These are phyloP conservation scores for Osmanthus fragrans DNA, from an alignment of 257 asterid genomes.

Conservation along the genomic window DNA sequence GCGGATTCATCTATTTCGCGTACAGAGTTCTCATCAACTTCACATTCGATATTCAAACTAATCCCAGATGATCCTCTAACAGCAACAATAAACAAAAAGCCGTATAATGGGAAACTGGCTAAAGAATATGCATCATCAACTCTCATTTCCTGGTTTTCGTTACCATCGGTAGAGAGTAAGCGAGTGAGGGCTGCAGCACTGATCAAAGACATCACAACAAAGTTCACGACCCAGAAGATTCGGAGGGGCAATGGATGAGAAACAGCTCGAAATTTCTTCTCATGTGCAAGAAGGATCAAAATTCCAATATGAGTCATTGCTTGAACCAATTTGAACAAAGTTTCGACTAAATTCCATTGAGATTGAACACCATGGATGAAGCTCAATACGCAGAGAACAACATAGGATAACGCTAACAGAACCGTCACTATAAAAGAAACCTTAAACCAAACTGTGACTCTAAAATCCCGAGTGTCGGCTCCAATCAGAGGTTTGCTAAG, in stretches of 20 bases:
- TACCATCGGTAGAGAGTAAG: constrained; percentile 17
- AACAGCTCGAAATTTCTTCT: constrained; percentile 44
- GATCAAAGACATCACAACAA: constrained; percentile 21
- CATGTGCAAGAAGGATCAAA: constrained; percentile 43
- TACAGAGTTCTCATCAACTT: constrained; percentile 10
- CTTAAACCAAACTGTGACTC: constrained; percentile 41
- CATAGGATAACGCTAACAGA: constrained; percentile 42
- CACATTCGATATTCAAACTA: constrained; percentile 2
- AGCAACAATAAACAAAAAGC: constrained; percentile 39
- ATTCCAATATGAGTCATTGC: constrained; percentile 37
- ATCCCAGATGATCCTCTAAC: constrained; percentile 36
- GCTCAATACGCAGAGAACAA: constrained; percentile 33
- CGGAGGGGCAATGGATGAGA: constrained; percentile 41
- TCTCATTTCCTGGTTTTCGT: constrained; percentile 24
- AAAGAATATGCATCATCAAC: constrained; percentile 46
- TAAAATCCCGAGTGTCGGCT: constrained; percentile 27
- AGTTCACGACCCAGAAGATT: constrained; percentile 27
- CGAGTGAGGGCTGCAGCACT: constrained; percentile 37
- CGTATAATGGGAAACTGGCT: constrained; percentile 40
- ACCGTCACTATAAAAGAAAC: constrained; percentile 31
- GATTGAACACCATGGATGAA: constrained; percentile 33
- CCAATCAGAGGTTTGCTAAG: constrained; percentile 50
- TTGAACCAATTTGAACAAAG: constrained; percentile 37
- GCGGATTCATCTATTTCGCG: constrained; percentile 19
- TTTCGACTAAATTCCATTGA: constrained; percentile 43